These are phyloP conservation scores for Gautieria morchelliformis DNA, from an alignment of 768 basidiomycete species.

Conservation along the genomic window DNA sequence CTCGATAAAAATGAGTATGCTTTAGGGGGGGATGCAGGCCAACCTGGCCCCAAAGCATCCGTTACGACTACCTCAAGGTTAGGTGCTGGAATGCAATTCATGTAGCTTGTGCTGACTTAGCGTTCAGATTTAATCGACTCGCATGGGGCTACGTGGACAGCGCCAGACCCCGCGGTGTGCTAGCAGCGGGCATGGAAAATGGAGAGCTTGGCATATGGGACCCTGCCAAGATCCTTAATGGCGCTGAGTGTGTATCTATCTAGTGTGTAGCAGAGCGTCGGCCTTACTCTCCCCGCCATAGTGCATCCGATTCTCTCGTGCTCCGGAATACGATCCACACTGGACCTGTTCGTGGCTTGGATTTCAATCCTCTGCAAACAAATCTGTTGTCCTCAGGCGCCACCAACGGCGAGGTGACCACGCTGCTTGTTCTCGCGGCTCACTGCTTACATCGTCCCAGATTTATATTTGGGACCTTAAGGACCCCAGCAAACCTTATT, in stretches of 20 bases:
- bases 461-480: constrained; percentile 96
- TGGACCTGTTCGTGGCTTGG: constrained; percentile 88
- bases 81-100: constrained; percentile 10
- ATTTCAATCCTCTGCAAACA: constrained; percentile 86
- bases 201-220: constrained; percentile 92
- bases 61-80: constrained; percentile 69
- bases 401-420: constrained; percentile 73
- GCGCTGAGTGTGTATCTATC: constrained; percentile 57
- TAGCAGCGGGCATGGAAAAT: constrained; percentile 95
- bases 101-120: constrained; percentile 4
- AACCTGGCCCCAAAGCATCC: constrained; percentile 51
- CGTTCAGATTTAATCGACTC: constrained; percentile 78
- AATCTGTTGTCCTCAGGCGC: constrained; percentile 88
- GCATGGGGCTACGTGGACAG: constrained; percentile 75
- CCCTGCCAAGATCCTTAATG: constrained; percentile 78
- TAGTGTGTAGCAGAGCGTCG: neutral
- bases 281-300: constrained; percentile 19
- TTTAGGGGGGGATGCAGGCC: constrained; percentile 47
- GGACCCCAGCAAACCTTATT: constrained; percentile 84
- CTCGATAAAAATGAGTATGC: constrained; percentile 61
- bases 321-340: constrained; percentile 80
- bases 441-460: constrained; percentile 32
- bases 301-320: constrained; percentile 61
- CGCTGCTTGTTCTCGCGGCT: neutral
- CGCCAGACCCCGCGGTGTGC: constrained; percentile 61